Evolutionary conservation across 208 protist genomes (phyloP).

Genomic region (Phytomonas sp.): DNA sequence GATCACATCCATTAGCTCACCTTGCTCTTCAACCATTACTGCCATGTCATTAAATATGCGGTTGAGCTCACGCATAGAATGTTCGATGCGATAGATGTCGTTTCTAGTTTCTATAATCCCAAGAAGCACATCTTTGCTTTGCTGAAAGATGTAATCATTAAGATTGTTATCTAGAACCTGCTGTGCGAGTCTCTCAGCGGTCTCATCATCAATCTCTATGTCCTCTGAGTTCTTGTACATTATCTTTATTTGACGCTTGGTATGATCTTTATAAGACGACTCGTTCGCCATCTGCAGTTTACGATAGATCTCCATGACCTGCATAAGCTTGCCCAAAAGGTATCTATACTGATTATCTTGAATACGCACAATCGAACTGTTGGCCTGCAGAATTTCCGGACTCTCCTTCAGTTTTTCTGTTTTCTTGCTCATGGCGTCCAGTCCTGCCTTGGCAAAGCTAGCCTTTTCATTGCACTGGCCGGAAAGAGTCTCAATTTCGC

Average conservation of each 20-base stretch:
- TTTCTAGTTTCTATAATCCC: conserved; percentile 82
- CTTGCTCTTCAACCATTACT: conserved; percentile 84
- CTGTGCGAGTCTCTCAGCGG: conserved; percentile 59
- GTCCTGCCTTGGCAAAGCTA: conserved; percentile 30
- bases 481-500: conserved; percentile 54
- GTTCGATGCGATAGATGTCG: conserved; percentile 87
- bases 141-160: conserved; percentile 80
- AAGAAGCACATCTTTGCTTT: conserved; percentile 80
- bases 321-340: conserved; percentile 36
- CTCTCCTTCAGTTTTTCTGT: conserved; percentile 63
- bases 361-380: conserved; percentile 79
- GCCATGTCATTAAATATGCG: conserved; percentile 87
- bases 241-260: conserved; percentile 88
- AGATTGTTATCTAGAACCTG: conserved; percentile 75
- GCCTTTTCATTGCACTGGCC: conserved; percentile 31
- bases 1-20: conserved; percentile 80
- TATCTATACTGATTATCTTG: conserved; percentile 78
- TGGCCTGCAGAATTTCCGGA: conserved; percentile 36
- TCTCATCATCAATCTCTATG: conserved; percentile 58
- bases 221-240: conserved; percentile 82
- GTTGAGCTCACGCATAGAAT: conserved; percentile 79
- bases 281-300: conserved; percentile 49
- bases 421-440: conserved; percentile 46
- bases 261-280: conserved; percentile 64
- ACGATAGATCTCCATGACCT: conserved; percentile 55